Evolutionary conservation across 2,329 filamentous ascomycete species (phyloP), one percentile per base, ranked within the genome.

Genomic region (Aspergillus spinulosporus): DNA sequence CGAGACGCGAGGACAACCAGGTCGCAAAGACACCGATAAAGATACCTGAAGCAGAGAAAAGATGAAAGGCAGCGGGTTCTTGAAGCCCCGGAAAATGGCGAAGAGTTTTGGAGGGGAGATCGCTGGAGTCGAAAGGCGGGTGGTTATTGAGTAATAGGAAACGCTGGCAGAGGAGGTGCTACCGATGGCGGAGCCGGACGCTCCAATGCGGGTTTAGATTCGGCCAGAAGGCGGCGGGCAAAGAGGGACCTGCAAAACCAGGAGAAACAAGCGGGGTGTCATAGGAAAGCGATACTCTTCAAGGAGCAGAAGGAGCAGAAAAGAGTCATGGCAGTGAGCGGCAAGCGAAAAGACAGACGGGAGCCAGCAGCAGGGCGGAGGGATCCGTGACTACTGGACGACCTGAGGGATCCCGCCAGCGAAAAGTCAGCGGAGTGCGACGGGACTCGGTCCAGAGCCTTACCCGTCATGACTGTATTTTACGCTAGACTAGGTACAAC

Each of bases 141-240:
- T 37, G 21, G 54, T 49, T 52, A 57, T 57, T 59, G 62, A 62
- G 59, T 61, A 60, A 61, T 58, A 52, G 28, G 55, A 59, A 56
- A 11, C 50, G 52, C 45, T 60, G 60, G 52, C 49, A 49, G 52
- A 54, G 50, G 59, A 60, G 46, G 60, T 56, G 62, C 47, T 56
- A 59, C 61, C 61, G 62, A 64, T 62, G 62, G 62, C 62, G 62
- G 62, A 64, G 58, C 54, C 49, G 60, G 49, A 59, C 59, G 62
- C 59, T 59, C 58, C 57, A 63, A 57, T 56, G 62, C 60, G 62
- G 62, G 56, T 58, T 61, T 49, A 57, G 28, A 39, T 54, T 57
- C 53, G 58, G 60, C 60, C 62, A 62, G 56, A 58, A 56, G 56
- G 50, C 51, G 47, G 56, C 52, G 58, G 49, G 58, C 45, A 46